Base-by-base conservation (phyloP, 225 moss, liverwort and hornwort genomes). In the Rhytidiadelphus loreus region DNA sequence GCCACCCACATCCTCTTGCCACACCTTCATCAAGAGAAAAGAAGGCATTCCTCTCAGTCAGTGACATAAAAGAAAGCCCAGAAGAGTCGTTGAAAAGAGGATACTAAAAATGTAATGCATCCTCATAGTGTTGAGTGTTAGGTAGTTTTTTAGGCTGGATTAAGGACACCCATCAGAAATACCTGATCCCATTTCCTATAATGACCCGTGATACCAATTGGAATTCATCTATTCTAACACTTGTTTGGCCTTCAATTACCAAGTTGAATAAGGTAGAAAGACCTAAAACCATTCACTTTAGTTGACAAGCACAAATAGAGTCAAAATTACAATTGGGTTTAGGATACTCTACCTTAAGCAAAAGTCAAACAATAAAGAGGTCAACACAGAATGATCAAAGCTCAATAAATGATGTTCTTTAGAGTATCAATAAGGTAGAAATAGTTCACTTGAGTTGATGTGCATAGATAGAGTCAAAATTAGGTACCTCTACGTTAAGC, bases 1-100 rank as follows among this genome's bases (percentile, higher is more conserved):
- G 95, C 95, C 95, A 95, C 23, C 95, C 95, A 82, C 95, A 95
- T 85, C 94, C 95, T 91, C 95, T 92, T 79, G 95, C 94, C 75
- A 94, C 94, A 86, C 95, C 95, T 95, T 74, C 87, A 86, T 80
- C 70, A 70, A 79, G 57, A 61, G 13, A 70, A 79, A 63, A 61
- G 13, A 62, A 81, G 14, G 25, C 39, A 39, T 44, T 73, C 29
- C 39, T 10, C 41, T 83, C 43, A 87, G 55, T 83, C 43, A 87
- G 55, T 64, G 12, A 64, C 50, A 48, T 32, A 43, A 64, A 86
- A 71, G 43, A 71, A 86, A 71, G 41, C 2, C 63, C 14, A 63
- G n/a, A 87, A 60, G 37, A 55, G 7, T 16, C 65, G 13, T 16
- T 52, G 8, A 29, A 62, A 66, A 53, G 65, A 56, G 78, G 57